A percentile compares a stretch with the other conserved stretches of the same genome.
Conservation (phyloP, 1,284 basidiomycete species). For the Papiliotrema laurentii region DNA sequence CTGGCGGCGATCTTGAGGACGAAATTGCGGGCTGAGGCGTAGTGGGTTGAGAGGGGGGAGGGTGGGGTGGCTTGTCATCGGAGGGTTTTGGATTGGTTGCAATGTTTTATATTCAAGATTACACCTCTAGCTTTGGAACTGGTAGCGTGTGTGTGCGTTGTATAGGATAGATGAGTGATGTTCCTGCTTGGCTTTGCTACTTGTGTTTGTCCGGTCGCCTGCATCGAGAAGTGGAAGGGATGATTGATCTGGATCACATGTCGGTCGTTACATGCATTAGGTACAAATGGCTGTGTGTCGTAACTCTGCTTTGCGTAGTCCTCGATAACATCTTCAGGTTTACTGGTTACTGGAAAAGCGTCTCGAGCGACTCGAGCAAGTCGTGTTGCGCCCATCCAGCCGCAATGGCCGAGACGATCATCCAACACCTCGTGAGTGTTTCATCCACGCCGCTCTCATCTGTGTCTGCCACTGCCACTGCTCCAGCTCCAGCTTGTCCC, state of each 20-base stretch:
- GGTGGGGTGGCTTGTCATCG: not conserved
- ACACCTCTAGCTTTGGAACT: too few relatives aligned
- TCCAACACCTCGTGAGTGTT: constrained; percentile 61
- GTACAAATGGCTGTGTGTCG: too few relatives aligned
- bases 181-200: too few relatives aligned
- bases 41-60: not conserved
- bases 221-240: too few relatives aligned
- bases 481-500: constrained; percentile 1
- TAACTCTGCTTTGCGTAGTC: not conserved
- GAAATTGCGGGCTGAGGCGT: constrained; percentile 26
- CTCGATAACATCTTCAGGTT: not conserved
- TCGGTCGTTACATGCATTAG: too few relatives aligned
- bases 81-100: not conserved
- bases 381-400: constrained; percentile 82
- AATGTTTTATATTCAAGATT: too few relatives aligned
- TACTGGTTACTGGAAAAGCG: constrained; percentile 15
- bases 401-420: constrained; percentile 67
- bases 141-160: too few relatives aligned
- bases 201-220: too few relatives aligned
- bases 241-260: too few relatives aligned
- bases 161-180: too few relatives aligned
- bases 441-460: constrained; percentile 22
- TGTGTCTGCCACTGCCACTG: constrained; percentile 9
- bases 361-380: constrained; percentile 71
- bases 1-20: constrained; percentile 32